phyloP scores from a whole-genome alignment of 73 alveolate species.

The Tetrahymena borealis region DNA sequence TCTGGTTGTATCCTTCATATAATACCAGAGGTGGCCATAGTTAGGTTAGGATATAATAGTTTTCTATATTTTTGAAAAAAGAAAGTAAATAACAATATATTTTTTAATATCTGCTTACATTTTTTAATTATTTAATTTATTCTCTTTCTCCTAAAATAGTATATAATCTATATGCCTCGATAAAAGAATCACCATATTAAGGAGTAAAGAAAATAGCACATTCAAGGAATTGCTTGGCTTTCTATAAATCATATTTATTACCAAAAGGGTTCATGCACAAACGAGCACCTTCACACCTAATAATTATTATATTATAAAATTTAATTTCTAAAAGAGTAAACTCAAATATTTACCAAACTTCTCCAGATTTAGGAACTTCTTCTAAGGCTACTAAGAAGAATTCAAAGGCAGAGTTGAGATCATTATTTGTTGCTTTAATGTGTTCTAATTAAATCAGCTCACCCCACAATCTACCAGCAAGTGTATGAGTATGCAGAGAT shows the following conservation, averaged over 20 bases:
- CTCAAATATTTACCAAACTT: conserved; percentile 49
- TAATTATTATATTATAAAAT: neutral
- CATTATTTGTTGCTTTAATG: conserved; percentile 24
- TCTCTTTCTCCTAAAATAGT: conserved; percentile 21
- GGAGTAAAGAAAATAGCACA: conserved; percentile 69
- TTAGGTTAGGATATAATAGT: conserved; percentile 47
- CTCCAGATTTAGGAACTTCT: conserved; percentile 71
- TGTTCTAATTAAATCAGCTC: conserved; percentile 50
- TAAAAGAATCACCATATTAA: conserved; percentile 64
- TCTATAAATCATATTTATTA: conserved; percentile 33
- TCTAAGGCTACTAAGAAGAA: conserved; percentile 36
- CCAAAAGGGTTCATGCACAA: conserved; percentile 43
- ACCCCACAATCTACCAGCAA: conserved; percentile 71
- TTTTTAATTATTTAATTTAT: conserved; percentile 19
- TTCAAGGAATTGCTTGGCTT: conserved; percentile 54
- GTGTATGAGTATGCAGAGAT: conserved; percentile 45
- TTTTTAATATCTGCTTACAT: conserved; percentile 35
- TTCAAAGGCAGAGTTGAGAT: conserved; percentile 6
- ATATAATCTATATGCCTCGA: conserved; percentile 46
- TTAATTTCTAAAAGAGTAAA: neutral
- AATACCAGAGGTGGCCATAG: conserved; percentile 70
- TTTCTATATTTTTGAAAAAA: neutral
- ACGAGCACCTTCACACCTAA: conserved; percentile 67
- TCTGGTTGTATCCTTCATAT: conserved; percentile 44
- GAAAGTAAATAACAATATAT: neutral